Conservation (phyloP, 495 filamentous ascomycete genomes). For the Hypoxylon fuscum region DNA sequence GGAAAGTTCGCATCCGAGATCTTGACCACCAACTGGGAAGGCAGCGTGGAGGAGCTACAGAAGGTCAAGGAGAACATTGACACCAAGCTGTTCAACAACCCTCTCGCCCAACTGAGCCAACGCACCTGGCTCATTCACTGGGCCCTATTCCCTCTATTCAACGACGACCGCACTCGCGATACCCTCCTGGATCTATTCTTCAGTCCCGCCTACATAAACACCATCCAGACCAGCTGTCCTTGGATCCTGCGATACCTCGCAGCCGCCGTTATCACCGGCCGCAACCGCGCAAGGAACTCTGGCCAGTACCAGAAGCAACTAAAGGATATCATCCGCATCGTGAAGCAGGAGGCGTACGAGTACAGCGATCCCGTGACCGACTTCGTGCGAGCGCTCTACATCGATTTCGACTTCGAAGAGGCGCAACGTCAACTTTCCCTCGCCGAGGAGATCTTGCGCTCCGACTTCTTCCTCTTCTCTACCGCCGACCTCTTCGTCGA, state of each 20-base stretch:
- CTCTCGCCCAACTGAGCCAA: conserved; percentile 90
- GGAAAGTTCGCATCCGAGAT: conserved; percentile 96
- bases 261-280: conserved; percentile 95
- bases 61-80: conserved; percentile 96
- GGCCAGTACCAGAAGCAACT: conserved; percentile 95
- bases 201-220: conserved; percentile 96
- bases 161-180: conserved; percentile 91
- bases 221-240: conserved; percentile 95
- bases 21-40: conserved; percentile 90
- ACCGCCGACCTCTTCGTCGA: conserved; percentile 92
- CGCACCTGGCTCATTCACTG: conserved; percentile 98
- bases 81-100: conserved; percentile 91
- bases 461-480: conserved; percentile 93
- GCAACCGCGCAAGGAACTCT: conserved; percentile 80
- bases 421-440: conserved; percentile 90
- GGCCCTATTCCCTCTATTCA: conserved; percentile 98
- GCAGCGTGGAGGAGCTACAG: conserved; percentile 92
- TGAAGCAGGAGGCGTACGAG: conserved; percentile 96
- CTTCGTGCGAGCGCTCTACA: conserved; percentile 93
- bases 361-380: conserved; percentile 95
- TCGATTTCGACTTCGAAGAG: conserved; percentile 99
- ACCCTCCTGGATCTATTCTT: conserved; percentile 94
- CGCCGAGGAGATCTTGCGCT: conserved; percentile 89
- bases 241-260: conserved; percentile 96
- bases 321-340: conserved; percentile 93